Base-by-base conservation (phyloP, 1,139 yeast species). In the Debaryomycetaceae sp. region DNA sequence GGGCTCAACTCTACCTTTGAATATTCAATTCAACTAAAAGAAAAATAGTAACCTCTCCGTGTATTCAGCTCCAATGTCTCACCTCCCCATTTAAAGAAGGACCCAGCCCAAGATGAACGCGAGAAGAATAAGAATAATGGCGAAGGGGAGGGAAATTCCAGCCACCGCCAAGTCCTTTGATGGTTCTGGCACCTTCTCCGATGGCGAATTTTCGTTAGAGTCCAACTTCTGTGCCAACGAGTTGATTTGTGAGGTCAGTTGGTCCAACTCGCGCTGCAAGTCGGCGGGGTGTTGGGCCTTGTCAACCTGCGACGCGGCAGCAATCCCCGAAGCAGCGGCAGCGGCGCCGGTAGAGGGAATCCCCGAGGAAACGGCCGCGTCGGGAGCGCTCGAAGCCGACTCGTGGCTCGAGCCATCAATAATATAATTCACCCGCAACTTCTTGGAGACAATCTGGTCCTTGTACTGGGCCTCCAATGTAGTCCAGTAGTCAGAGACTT, bases 401-500 rank as follows among this genome's bases (percentile, higher is more conserved):
- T n/a, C n/a, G n/a, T n/a, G n/a, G n/a, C n/a, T n/a, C n/a, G n/a
- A n/a, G 34, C 40, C 45, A 12, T 34, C 43, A 34, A 66, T 53
- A 32, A 69, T 56, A 56, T 80, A 85, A 48, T 69, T 74, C 37
- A 86, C 96, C 60, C 78, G 80, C 57, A 88, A 80, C 62, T 85
- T 86, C 58, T 79, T 80, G 40, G 83, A 81, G 30, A 74, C 67
- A 32, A 82, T 70, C 43, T 71, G 68, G 11, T 68, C 62, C 50
- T 79, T 79, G 51, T 72, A 71, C 50, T 69, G 70, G 31, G 74
- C 58, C 50, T 83, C 94, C 49, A 85, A 70, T 33, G 71, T 65
- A 22, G 80, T 50, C 96, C 96, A 88, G 48, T 71, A 62, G 32
- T 78, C 81, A 37, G 85, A 71, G 33, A 84, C 85, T 48, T 61